Conservation (phyloP, 106 monocot genomes). For the Triglochin maritima region DNA sequence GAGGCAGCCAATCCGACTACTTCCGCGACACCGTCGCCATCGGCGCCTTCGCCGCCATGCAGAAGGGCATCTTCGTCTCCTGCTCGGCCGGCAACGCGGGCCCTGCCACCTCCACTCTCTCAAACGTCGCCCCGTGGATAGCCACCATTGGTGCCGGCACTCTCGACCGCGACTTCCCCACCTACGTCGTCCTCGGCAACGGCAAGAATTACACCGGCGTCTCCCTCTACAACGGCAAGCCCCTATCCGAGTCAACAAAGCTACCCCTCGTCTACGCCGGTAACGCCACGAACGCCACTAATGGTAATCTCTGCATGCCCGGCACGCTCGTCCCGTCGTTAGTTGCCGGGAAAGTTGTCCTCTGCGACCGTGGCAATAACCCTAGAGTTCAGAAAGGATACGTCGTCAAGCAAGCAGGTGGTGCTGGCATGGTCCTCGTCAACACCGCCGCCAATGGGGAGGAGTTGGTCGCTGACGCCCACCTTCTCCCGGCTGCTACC, state of each 20-base stretch:
- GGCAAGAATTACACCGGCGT: constrained; percentile 74
- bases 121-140: constrained; percentile 92
- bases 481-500: constrained; percentile 60
- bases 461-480: constrained; percentile 90
- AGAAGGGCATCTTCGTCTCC: constrained; percentile 76
- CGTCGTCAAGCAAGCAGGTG: constrained; percentile 79
- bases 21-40: constrained; percentile 71
- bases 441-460: constrained; percentile 83
- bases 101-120: constrained; percentile 43
- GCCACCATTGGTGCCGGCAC: constrained; percentile 91
- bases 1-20: constrained; percentile 74
- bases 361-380: constrained; percentile 82
- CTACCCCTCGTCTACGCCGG: constrained; percentile 67
- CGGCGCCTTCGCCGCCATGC: constrained; percentile 77
- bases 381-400: constrained; percentile 76
- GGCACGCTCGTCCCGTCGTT: constrained; percentile 61
- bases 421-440: constrained; percentile 64
- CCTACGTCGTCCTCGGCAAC: constrained; percentile 53
- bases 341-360: constrained; percentile 73
- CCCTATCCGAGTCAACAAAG: constrained; percentile 16
- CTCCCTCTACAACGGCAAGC: constrained; percentile 76
- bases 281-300: constrained; percentile 62
- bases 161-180: constrained; percentile 84
- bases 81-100: constrained; percentile 93
- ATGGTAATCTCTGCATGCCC: constrained; percentile 76